These are phyloP conservation scores for Priceomyces haplophilus DNA, from an alignment of 805 yeast genomes.

Conservation along the genomic window DNA sequence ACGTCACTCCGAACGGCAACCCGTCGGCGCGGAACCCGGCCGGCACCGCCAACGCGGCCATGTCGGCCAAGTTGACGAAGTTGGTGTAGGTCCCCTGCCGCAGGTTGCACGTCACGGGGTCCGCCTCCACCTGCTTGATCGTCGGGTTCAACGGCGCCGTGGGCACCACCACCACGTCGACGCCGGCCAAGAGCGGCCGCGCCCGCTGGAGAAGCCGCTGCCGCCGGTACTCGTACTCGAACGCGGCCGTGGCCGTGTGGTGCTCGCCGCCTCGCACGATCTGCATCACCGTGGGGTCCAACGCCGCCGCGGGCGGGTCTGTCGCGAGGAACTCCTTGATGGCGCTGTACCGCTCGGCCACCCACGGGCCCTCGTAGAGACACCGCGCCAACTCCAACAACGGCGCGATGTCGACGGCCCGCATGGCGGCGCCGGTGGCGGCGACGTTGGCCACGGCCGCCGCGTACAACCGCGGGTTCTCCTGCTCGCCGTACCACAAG, in stretches of 20 bases:
- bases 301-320: conserved; percentile 62
- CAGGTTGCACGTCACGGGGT: conserved; percentile 78
- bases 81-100: conserved; percentile 98
- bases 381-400: conserved; percentile 79
- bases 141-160: conserved; percentile 93
- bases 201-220: conserved; percentile 72
- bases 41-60: conserved; percentile 89
- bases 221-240: conserved; percentile 83
- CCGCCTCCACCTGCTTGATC: conserved; percentile 63
- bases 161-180: conserved; percentile 84
- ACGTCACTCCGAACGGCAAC: conserved; percentile 85
- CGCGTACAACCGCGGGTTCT: conserved; percentile 68
- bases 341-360: conserved; percentile 89
- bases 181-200: conserved; percentile 47
- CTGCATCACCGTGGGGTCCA: conserved; percentile 79
- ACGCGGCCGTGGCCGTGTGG: conserved; percentile 78
- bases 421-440: conserved; percentile 51
- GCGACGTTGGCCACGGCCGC: conserved; percentile 50
- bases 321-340: conserved; percentile 66
- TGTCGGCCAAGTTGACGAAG: conserved; percentile 90
- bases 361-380: conserved; percentile 98
- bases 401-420: conserved; percentile 68
- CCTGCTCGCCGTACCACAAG: conserved; percentile 77
- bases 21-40: conserved; percentile 83
- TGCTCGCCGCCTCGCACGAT: conserved; percentile 78